Conservation (phyloP, 805 yeast species). For the Starmerella khaoyaiensis region DNA sequence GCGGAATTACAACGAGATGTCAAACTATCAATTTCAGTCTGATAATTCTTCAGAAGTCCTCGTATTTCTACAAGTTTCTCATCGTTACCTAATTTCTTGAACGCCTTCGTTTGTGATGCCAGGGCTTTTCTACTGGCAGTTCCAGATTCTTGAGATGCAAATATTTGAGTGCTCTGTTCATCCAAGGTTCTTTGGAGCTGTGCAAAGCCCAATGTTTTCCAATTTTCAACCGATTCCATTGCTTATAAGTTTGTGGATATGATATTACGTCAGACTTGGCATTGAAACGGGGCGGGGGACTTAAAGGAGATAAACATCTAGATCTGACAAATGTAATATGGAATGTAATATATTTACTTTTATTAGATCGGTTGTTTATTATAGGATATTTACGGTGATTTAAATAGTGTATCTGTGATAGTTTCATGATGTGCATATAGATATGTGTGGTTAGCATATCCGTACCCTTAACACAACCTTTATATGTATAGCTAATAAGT, state of each 20-base stretch:
- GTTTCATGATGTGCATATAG: too few relatives aligned
- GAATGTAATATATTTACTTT: not conserved
- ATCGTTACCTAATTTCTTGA: slow-evolving; percentile 55
- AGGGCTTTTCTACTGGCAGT: slow-evolving; percentile 59
- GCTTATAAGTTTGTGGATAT: not conserved
- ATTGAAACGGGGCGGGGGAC: not conserved
- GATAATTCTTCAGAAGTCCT: slow-evolving; percentile 60
- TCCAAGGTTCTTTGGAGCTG: slow-evolving; percentile 61
- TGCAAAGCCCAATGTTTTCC: slow-evolving; percentile 66
- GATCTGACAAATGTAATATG: not conserved
- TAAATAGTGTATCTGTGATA: too few relatives aligned
- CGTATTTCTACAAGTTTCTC: slow-evolving; percentile 56
- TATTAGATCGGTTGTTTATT: too few relatives aligned
- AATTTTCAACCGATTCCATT: slow-evolving; percentile 26
- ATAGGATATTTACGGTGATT: too few relatives aligned
- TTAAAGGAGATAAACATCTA: not conserved
- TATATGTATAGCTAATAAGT: too few relatives aligned
- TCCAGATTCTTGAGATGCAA: slow-evolving; percentile 55
- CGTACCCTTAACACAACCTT: too few relatives aligned
- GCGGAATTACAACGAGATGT: slow-evolving; percentile 64
- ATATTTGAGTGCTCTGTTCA: slow-evolving; percentile 56
- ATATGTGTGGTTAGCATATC: too few relatives aligned
- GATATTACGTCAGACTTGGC: not conserved
- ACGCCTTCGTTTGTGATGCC: slow-evolving; percentile 75
- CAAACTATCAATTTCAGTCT: slow-evolving; percentile 71